phyloP scores from a whole-genome alignment of 148 eudicot genomes.

The Salicornia ramosissima region DNA sequence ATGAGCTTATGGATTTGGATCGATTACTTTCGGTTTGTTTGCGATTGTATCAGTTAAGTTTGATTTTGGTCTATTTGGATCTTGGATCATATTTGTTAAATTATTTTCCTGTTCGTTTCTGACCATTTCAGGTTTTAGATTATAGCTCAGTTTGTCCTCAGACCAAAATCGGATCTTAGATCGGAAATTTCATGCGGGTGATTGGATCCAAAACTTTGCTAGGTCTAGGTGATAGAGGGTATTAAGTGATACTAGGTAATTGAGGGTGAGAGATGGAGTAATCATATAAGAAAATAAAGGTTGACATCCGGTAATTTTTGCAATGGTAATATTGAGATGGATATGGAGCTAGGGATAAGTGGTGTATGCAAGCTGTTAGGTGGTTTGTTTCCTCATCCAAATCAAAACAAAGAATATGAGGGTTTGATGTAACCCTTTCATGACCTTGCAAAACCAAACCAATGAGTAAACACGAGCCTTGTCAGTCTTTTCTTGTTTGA shows the following conservation, averaged over 20 bases:
- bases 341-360: neutral
- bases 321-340: neutral
- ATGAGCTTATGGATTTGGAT: too few relatives aligned
- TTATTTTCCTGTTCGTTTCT: too few relatives aligned
- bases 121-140: too few relatives aligned
- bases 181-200: too few relatives aligned
- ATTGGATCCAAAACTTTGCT: too few relatives aligned
- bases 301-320: neutral
- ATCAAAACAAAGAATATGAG: neutral
- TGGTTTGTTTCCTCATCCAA: neutral
- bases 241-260: neutral
- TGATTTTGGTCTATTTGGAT: too few relatives aligned
- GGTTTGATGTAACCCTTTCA: neutral
- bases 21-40: too few relatives aligned
- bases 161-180: too few relatives aligned
- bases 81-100: too few relatives aligned
- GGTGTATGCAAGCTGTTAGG: neutral
- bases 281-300: neutral
- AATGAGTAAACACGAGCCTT: neutral
- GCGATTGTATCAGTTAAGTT: too few relatives aligned
- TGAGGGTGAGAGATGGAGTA: neutral
- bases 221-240: too few relatives aligned
- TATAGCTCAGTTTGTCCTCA: too few relatives aligned
- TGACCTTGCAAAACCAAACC: neutral
- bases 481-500: neutral